A percentile compares a stretch with the other conserved stretches of the same genome.
phyloP scores from a whole-genome alignment of 2,329 filamentous ascomycete genomes.

The Diaporthe citri region DNA sequence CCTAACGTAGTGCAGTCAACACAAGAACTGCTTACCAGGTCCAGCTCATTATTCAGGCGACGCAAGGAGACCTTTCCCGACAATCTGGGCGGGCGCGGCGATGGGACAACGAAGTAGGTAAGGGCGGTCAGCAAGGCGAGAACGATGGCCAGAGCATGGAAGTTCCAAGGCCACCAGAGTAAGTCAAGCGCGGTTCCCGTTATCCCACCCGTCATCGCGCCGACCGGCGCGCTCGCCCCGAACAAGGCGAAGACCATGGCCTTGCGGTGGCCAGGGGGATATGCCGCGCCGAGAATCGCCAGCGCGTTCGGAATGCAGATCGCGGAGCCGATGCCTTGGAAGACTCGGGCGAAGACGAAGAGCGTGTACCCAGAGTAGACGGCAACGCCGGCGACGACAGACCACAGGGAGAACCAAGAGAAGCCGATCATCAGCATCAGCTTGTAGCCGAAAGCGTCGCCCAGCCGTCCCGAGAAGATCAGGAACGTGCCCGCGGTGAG shows the following conservation, averaged over 20 bases:
- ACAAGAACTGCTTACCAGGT: conserved; percentile 38
- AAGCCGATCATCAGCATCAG: conserved; percentile 57
- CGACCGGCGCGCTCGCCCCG: conserved; percentile 49
- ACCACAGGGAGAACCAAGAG: conserved; percentile 57
- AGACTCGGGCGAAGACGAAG: conserved; percentile 61
- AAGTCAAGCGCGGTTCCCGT: conserved; percentile 48
- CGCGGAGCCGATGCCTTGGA: conserved; percentile 68
- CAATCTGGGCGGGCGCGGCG: conserved; percentile 33
- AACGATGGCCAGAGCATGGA: conserved; percentile 45
- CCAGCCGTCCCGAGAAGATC: conserved; percentile 59
- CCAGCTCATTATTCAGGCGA: conserved; percentile 43
- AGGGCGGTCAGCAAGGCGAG: conserved; percentile 44
- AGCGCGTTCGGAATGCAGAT: conserved; percentile 68
- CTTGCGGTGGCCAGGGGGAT: conserved; percentile 54
- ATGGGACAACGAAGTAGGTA: conserved; percentile 41
- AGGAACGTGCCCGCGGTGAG: conserved; percentile 61
- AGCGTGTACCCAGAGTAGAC: conserved; percentile 47
- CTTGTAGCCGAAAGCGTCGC: conserved; percentile 61
- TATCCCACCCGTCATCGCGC: conserved; percentile 45
- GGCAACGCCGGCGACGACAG: conserved; percentile 53
- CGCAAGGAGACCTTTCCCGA: conserved; percentile 13
- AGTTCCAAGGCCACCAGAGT: conserved; percentile 50
- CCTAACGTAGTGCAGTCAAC: too few relatives aligned
- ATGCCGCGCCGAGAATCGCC: conserved; percentile 66
- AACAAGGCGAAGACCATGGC: conserved; percentile 52